Conservation (phyloP, 306 rosid genomes). For the Echinosophora koreensis region DNA sequence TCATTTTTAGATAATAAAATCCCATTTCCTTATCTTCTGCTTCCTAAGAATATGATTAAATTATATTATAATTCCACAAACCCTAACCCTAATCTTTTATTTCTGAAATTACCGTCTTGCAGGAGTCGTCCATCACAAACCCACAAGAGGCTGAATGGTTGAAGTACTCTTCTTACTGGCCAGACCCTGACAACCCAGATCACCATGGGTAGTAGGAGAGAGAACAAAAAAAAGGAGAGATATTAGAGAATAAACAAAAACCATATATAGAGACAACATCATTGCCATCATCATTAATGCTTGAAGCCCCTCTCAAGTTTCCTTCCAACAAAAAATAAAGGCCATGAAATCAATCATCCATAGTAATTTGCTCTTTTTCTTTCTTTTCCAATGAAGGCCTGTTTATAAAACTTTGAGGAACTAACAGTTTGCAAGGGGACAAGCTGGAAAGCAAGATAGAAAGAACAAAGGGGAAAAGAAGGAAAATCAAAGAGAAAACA, state of each 20-base stretch:
- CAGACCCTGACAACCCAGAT: constrained; percentile 88
- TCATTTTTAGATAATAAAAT: neutral
- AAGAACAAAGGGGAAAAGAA: constrained; percentile 42
- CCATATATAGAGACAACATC: constrained; percentile 54
- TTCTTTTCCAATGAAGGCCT: constrained; percentile 51
- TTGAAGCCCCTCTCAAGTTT: constrained; percentile 61
- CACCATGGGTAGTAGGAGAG: constrained; percentile 69
- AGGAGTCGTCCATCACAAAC: constrained; percentile 82
- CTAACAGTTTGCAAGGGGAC: constrained; percentile 58
- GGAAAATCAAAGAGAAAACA: constrained; percentile 41
- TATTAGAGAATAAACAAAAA: constrained; percentile 36
- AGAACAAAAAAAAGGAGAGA: neutral
- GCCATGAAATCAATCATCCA: constrained; percentile 50
- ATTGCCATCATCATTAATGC: constrained; percentile 59
- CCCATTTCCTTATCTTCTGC: constrained; percentile 13
- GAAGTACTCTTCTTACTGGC: constrained; percentile 94
- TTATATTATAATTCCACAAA: constrained; percentile 15
- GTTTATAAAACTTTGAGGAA: constrained; percentile 48
- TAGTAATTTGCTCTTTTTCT: constrained; percentile 50
- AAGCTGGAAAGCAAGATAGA: constrained; percentile 61
- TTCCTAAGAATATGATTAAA: constrained; percentile 2
- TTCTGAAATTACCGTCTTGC: constrained; percentile 34
- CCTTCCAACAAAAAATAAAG: constrained; percentile 52
- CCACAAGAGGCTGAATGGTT: constrained; percentile 91
- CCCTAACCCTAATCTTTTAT: constrained; percentile 51